Base-by-base conservation (phyloP, 108 stramenopile species). In the Cyclotella choctawhatcheeana region DNA sequence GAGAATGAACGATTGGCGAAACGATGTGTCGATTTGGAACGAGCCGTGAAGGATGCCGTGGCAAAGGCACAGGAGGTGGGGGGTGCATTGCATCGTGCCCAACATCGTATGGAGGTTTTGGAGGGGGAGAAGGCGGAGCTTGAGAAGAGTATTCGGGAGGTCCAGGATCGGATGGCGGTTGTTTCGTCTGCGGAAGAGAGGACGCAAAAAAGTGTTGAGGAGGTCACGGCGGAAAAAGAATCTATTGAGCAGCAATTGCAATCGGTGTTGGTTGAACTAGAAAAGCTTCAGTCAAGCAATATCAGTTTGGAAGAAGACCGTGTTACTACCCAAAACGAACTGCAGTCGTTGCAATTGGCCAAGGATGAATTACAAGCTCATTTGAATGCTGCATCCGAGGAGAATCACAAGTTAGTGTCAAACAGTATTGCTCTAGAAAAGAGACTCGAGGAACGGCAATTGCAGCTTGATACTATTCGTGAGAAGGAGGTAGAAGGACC, bases 1-100 rank as follows among this genome's bases (percentile, higher is more conserved):
- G 73, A 74, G 50, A 74, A 74, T 50, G 73, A 74, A 35, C 37
- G 48, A 16, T 58, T 64, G 64, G 73, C 73, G 2, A 58, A 65
- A 60, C 63, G 64, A 5, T 64, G 62, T 20, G 73, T 74, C 5
- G 73, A 74, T 13, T 64, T 74, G 31, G 73, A 74, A 35, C 63
- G 54, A 20, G 32, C 50, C n/a, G n/a, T 72, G 33, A 63, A 37
- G 18, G 61, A 50, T n/a, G 60, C 71, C 24, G 34, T 35, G 10
- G 5, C 51, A 18, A 52, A 65, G 31, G 64, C 44, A 12, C 31
- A 45, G 12, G 56, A 64, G 13, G 14, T 62, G 17, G 40, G 55
- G n/a, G 20, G n/a, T 29, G 37, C 64, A 2, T 61, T 74, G 10
- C 40, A 24, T 6, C n/a, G 25, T 58, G 73, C 73, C 2, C 64